Evolutionary conservation across 768 basidiomycete species (phyloP).

Genomic region (Auricularia heimuer): DNA sequence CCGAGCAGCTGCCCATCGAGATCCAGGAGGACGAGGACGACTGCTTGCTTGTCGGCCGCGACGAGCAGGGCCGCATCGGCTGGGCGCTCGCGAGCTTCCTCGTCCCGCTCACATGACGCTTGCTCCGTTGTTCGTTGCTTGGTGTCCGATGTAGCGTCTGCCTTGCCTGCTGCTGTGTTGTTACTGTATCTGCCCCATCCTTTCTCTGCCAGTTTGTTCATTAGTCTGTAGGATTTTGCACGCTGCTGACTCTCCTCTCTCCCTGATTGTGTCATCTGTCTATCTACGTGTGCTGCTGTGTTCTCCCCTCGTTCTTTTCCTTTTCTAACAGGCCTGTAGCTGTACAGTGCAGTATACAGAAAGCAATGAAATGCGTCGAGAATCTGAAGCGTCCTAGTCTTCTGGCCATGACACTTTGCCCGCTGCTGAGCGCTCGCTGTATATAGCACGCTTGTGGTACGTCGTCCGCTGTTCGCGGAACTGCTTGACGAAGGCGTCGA

Average conservation of each 20-base stretch:
- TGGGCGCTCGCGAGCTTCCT: conserved; percentile 81
- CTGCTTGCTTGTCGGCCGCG: conserved; percentile 64
- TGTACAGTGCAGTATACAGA: neutral
- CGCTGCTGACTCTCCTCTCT: too few relatives aligned
- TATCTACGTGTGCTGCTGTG: too few relatives aligned
- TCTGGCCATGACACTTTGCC: conserved; percentile 85
- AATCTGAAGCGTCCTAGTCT: conserved; percentile 11
- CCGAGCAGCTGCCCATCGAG: conserved; percentile 49
- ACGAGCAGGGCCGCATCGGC: conserved; percentile 45
- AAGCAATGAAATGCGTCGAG: too few relatives aligned
- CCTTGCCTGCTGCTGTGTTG: neutral
- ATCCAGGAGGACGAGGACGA: conserved; percentile 55
- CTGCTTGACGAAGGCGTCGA: conserved; percentile 80
- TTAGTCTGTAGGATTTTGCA: too few relatives aligned
- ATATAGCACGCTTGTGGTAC: conserved; percentile 91
- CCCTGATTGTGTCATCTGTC: too few relatives aligned
- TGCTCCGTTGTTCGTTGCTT: neutral
- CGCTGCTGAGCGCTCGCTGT: conserved; percentile 77
- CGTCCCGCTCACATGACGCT: conserved; percentile 37
- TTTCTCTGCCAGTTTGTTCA: too few relatives aligned
- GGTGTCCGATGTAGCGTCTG: neutral
- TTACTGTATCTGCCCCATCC: too few relatives aligned
- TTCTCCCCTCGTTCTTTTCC: neutral
- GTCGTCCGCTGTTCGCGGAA: conserved; percentile 80
- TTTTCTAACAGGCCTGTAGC: neutral